Conservation (phyloP, 495 filamentous ascomycete genomes). For the Emericellopsis terricola region DNA sequence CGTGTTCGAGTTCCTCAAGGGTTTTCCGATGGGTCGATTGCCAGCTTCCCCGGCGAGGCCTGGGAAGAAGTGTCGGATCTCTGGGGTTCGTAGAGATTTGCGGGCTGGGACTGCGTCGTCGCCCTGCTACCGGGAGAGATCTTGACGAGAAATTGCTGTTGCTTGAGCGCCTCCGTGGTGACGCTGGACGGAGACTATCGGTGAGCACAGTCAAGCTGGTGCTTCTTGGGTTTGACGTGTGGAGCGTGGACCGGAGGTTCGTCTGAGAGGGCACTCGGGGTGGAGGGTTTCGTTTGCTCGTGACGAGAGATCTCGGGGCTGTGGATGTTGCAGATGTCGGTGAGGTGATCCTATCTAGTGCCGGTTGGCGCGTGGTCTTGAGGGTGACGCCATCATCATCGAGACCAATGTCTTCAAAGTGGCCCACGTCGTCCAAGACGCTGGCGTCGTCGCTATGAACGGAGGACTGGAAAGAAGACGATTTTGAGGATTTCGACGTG, state of each 20-base stretch:
- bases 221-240: conserved; percentile 13
- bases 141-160: conserved; percentile 14
- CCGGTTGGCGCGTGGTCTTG: conserved; percentile 14
- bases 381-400: conserved; percentile 39
- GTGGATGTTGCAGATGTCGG: conserved; percentile 10
- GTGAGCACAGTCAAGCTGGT: conserved; percentile 11
- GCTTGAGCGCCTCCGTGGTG: conserved; percentile 14
- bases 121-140: conserved; percentile 7
- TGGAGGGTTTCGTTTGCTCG: conserved; percentile 8
- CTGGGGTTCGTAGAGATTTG: conserved; percentile 18
- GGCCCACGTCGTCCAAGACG: conserved; percentile 47
- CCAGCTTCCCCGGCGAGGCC: conserved; percentile 46
- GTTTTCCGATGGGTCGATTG: conserved; percentile 54
- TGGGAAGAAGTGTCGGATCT: conserved; percentile 25
- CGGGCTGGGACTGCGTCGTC: conserved; percentile 22
- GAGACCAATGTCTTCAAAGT: conserved; percentile 90
- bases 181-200: conserved; percentile 13
- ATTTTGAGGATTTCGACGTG: conserved; percentile 76
- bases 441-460: conserved; percentile 50
- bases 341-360: neutral
- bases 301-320: conserved; percentile 11
- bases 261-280: conserved; percentile 2
- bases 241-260: conserved; percentile 3
- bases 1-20: conserved; percentile 60
- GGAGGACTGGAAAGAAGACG: conserved; percentile 66